Base-by-base conservation (phyloP, 2,329 filamentous ascomycete genomes). In the Talaromyces sp. region DNA sequence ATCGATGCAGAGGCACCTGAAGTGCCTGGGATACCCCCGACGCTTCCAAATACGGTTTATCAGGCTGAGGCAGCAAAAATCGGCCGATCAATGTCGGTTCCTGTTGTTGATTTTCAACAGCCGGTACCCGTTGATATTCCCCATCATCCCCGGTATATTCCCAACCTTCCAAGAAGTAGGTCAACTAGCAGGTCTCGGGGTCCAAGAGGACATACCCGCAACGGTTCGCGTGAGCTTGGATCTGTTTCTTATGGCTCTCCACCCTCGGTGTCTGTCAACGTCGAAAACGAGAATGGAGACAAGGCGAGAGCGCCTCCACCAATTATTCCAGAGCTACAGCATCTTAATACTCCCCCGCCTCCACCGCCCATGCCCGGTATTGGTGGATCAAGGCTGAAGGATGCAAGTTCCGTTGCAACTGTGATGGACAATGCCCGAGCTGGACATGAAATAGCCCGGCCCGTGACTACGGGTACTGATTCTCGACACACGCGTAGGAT, bases 261-360 rank as follows among this genome's bases (percentile, higher is more conserved):
- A 5, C 72, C 72, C 0, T 73, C 76, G 0, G 75, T 81, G 26
- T 78, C 77, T 24, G 74, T 81, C 57, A 83, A 81, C 68, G 84
- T 86, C 58, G 82, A 84, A 64, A 79, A 82, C 65, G 63, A 67
- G 50, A 65, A 69, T 61, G 63, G 64, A 46, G 60, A 62, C 24
- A 66, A 63, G 0, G 61, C 69, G 24, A 59, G 54, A 3, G 67
- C 70, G 19, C 59, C 65, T 26, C 81, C 82, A 13, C 80, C 82
- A 10, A 74, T 86, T 10, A 77, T 88, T 19, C 82, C 85, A 7
- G 83, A 88, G 67, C 77, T 88, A 10, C 84, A 86, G 67, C 85
- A 87, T 69, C 75, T 88, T 17, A 81, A 80, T 26, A 76, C 72
- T 10, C 82, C 83, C 11, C 82, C 83, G 0, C 80, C 81, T 2